Percentiles rank a stretch among this genome's conserved stretches.
These are phyloP conservation scores for Vitellaria paradoxa DNA, from an alignment of 179 eudicot species.

Conservation along the genomic window DNA sequence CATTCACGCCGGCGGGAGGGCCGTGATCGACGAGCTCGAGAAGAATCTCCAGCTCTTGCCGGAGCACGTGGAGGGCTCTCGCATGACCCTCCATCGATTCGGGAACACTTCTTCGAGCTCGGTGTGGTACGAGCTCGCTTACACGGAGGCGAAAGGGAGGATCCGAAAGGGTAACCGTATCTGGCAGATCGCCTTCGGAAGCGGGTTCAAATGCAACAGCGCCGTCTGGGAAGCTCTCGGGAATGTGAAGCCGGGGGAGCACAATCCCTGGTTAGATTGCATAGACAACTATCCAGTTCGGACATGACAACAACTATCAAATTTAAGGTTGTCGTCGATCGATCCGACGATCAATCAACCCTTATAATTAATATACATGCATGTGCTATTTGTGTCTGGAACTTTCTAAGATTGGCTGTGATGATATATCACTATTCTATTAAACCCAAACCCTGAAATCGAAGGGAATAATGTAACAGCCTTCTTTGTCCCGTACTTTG, in stretches of 20 bases:
- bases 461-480: too few species aligned
- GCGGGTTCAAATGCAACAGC: conserved; percentile 71
- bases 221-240: conserved; percentile 64
- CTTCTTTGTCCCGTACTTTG: too few species aligned
- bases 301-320: background rate
- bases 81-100: conserved; percentile 68
- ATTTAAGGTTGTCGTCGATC: too few species aligned
- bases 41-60: conserved; percentile 48
- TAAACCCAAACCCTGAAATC: too few species aligned
- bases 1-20: conserved; percentile 72
- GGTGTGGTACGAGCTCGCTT: conserved; percentile 67
- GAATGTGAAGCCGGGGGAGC: conserved; percentile 44
- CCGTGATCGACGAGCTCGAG: conserved; percentile 67
- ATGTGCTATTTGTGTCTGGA: too few species aligned
- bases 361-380: too few species aligned
- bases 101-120: conserved; percentile 75
- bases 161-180: conserved; percentile 59
- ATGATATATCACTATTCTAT: too few species aligned
- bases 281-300: conserved; percentile 54
- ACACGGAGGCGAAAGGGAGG: conserved; percentile 65
- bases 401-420: too few species aligned
- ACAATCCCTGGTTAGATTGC: conserved; percentile 66
- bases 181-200: conserved; percentile 76
- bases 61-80: conserved; percentile 60
- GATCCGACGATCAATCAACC: too few species aligned